Percentiles rank a stretch among this genome's conserved stretches.
phyloP scores from a whole-genome alignment of 768 basidiomycete species.

The Russula griseocarnosa region DNA sequence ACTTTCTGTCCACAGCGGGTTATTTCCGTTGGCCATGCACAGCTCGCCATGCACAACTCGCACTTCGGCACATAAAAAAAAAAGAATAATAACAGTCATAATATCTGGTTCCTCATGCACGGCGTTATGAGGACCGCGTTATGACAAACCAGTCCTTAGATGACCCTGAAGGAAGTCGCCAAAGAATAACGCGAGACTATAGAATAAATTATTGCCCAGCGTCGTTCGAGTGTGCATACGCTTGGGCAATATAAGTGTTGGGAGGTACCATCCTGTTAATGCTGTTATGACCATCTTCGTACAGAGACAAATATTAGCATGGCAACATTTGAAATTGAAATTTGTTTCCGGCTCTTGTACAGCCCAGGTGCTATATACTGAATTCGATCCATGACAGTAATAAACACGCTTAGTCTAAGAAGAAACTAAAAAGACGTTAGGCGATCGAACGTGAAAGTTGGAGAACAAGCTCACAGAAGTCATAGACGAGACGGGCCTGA shows the following conservation, averaged over 20 bases:
- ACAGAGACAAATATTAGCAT: slow-evolving; percentile 45
- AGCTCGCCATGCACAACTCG: no score
- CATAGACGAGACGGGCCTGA: slow-evolving; percentile 31
- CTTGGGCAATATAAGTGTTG: slow-evolving; percentile 89
- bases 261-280: slow-evolving; percentile 97
- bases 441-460: neutral
- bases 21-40: no score
- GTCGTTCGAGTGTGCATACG: slow-evolving; percentile 85
- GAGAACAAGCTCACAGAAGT: slow-evolving; percentile 27
- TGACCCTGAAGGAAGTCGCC: slow-evolving; percentile 93
- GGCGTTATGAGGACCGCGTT: no score
- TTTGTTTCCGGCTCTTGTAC: neutral
- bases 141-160: slow-evolving; percentile 51
- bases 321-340: neutral
- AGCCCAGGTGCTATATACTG: neutral
- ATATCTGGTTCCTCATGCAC: no score
- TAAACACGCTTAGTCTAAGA: neutral
- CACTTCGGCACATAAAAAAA: no score
- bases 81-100: no score
- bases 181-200: slow-evolving; percentile 95
- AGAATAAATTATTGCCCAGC: slow-evolving; percentile 94
- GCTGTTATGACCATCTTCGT: slow-evolving; percentile 97
- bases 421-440: neutral
- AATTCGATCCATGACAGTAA: neutral
- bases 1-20: no score